Percentiles rank a stretch among this genome's conserved stretches.
Conservation (phyloP, 805 yeast species). For the Pichia exigua region DNA sequence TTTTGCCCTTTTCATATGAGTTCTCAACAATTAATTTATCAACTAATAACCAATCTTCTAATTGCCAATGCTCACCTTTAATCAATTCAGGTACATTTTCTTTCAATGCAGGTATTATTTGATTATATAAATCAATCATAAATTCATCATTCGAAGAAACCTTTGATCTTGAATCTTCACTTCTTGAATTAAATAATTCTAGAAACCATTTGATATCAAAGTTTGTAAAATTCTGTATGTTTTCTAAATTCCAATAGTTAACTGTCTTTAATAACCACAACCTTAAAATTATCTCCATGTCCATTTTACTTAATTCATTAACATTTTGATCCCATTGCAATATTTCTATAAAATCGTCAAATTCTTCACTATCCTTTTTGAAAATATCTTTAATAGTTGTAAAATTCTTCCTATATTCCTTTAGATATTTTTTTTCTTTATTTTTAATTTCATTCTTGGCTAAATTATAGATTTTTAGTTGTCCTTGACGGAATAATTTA, state of each 20-base stretch:
- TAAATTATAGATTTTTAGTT: conserved; percentile 30
- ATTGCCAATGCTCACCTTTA: conserved; percentile 15
- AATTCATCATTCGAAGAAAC: conserved; percentile 1
- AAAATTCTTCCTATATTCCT: conserved; percentile 20
- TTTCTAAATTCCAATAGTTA: conserved; percentile 2
- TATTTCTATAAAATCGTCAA: conserved; percentile 10
- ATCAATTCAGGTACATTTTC: background rate
- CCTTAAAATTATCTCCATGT: conserved; percentile 17
- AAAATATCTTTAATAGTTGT: conserved; percentile 21
- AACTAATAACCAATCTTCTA: conserved; percentile 11
- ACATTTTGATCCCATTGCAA: conserved; percentile 3
- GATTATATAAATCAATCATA: conserved; percentile 7
- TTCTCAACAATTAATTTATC: conserved; percentile 13
- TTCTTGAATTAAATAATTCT: conserved; percentile 9
- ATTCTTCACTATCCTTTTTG: conserved; percentile 15
- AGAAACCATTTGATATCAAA: conserved; percentile 12
- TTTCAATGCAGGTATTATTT: conserved; percentile 1
- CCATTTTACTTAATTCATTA: conserved; percentile 11
- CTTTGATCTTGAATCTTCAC: background rate
- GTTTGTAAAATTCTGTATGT: background rate
- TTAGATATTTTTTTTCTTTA: conserved; percentile 35
- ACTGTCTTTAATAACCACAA: conserved; percentile 18
- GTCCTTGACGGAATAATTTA: conserved; percentile 33
- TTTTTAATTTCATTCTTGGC: conserved; percentile 34
- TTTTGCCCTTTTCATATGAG: conserved; percentile 23